Base-by-base conservation (phyloP, 2,329 filamentous ascomycete species). In the Penicillium sp. region DNA sequence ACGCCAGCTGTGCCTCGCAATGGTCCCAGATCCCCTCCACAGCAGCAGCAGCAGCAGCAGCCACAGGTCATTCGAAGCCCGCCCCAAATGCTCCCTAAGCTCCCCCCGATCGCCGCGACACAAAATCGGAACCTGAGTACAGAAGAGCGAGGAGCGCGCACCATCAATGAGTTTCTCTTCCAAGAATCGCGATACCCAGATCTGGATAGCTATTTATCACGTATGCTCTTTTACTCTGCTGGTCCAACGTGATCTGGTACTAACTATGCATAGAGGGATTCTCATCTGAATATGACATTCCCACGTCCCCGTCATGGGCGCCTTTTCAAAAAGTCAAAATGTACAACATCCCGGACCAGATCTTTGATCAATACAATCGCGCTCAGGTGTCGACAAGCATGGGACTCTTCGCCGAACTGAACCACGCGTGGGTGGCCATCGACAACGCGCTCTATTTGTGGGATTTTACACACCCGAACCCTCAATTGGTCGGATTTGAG, bases 371-470 rank as follows among this genome's bases (percentile, higher is more conserved):
- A 70, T 93, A 95, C 73, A 95, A 99, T 66, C 82, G 85, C 49
- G 89, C 90, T 55, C 87, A 96, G 69, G 86, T 97, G 23, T 88
- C 89, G 56, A 96, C 92, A n/a, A 85, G 86, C 68, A 96, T 99
- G 89, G 95, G 95, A 9, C 80, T 99, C 31, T 97, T 99, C 73
- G 90, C 94, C 18, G 90, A 95, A 74, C 83, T 99, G 68, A 92
- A 93, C 68, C 92, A 97, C 74, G 94, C 93, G 27, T 99, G 92
- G 89, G 89, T 96, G 53, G 86, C 90, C 23, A 94, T 99, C 70
- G 94, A 99, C 77, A 97, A 96, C 76, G 90, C 90, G 59, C 81
- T 99, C 43, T 99, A 97, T 71, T 81, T 99, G 15, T 99, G 95
- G 95, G 93, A 99, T 75, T 99, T 97, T 73, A 96, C 92, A 6